These are phyloP conservation scores for Juglanconis juglandina DNA, from an alignment of 2,329 filamentous ascomycete genomes.

Conservation along the genomic window DNA sequence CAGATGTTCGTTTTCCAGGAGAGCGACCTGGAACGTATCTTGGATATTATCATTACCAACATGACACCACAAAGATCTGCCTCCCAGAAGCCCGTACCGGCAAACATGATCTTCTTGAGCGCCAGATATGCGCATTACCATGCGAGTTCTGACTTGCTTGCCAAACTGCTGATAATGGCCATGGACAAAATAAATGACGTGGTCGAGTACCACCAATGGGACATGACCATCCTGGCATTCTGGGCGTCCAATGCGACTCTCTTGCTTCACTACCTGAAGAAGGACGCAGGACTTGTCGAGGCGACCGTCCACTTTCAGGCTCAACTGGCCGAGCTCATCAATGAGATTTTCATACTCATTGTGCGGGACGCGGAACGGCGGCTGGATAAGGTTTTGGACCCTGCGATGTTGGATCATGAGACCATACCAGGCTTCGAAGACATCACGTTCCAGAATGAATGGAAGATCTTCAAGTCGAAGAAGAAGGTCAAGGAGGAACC, in stretches of 20 bases:
- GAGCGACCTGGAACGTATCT: slow-evolving; percentile 81
- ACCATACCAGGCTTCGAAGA: slow-evolving; percentile 97
- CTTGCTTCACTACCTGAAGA: slow-evolving; percentile 94
- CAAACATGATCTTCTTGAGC: slow-evolving; percentile 94
- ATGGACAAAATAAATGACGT: slow-evolving; percentile 97
- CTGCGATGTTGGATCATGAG: slow-evolving; percentile 94
- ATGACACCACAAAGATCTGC: slow-evolving; percentile 96
- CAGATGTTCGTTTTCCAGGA: slow-evolving; percentile 99
- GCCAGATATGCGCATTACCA: slow-evolving; percentile 97
- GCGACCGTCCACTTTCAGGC: slow-evolving; percentile 86
- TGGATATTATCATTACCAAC: slow-evolving; percentile 94
- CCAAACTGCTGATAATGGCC: slow-evolving; percentile 74
- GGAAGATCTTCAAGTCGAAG: slow-evolving; percentile 94
- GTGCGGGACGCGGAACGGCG: slow-evolving; percentile 92
- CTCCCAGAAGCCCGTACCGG: slow-evolving; percentile 95
- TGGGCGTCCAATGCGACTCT: slow-evolving; percentile 98
- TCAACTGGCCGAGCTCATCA: slow-evolving; percentile 89
- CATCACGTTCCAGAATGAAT: slow-evolving; percentile 95
- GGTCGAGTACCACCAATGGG: slow-evolving; percentile 95
- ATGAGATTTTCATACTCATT: slow-evolving; percentile 97
- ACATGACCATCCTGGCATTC: slow-evolving; percentile 98
- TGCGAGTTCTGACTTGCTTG: slow-evolving; percentile 78
- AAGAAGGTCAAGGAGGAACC: slow-evolving; percentile 87
- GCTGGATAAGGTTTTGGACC: slow-evolving; percentile 91
- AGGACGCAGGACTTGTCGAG: slow-evolving; percentile 77